Evolutionary conservation across 2,329 filamentous ascomycete genomes (phyloP).

Genomic region (Xylariaceae sp.): DNA sequence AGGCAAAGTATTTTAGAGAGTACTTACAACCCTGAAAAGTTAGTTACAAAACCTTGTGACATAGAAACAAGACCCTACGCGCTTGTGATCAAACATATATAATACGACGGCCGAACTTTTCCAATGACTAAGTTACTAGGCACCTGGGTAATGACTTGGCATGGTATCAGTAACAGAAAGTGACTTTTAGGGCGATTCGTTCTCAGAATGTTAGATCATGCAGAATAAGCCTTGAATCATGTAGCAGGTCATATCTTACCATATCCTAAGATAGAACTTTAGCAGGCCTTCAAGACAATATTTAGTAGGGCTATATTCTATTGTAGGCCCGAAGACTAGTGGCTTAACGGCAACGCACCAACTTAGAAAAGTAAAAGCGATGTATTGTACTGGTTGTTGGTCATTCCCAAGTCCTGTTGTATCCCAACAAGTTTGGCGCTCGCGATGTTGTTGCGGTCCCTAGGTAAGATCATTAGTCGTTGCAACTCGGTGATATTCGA

Average conservation of each 20-base stretch:
- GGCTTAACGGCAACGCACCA: not conserved
- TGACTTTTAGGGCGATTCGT: not conserved
- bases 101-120: not conserved
- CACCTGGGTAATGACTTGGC: not conserved
- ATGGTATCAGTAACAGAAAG: not conserved
- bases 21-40: not conserved
- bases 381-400: not conserved
- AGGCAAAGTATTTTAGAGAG: not conserved
- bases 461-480: no score
- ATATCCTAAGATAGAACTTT: no score
- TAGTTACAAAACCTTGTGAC: not conserved
- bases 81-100: not conserved
- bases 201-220: no score
- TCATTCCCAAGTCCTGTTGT: no score
- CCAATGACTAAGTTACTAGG: not conserved
- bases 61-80: not conserved
- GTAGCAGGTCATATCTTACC: no score
- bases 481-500: no score
- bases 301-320: no score
- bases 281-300: no score
- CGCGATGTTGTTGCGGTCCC: no score
- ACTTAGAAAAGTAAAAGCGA: not conserved
- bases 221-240: no score
- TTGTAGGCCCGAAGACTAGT: no score
- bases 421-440: no score